Conservation (phyloP, 2,329 filamentous ascomycete species). For the Beauveria medogensis region DNA sequence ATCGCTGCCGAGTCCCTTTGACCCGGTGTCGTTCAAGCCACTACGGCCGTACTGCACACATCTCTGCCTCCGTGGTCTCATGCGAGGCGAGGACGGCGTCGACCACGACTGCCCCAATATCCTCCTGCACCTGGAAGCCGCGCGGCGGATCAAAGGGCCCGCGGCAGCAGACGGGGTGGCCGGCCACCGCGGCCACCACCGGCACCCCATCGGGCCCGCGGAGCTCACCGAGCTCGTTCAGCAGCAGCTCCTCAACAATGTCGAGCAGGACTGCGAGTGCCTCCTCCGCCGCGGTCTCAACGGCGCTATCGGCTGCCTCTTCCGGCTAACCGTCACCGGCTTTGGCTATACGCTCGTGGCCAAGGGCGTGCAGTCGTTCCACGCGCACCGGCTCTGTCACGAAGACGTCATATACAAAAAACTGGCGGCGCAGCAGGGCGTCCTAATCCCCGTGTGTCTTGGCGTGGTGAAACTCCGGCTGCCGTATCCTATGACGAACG, state of each 20-base stretch:
- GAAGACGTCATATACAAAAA: not conserved
- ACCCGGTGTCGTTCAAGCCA: not conserved
- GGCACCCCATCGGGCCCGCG: not conserved
- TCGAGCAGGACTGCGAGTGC: not conserved
- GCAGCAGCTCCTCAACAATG: not conserved
- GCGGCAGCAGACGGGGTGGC: not conserved
- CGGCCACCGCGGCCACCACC: too few relatives aligned
- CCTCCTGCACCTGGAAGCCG: not conserved
- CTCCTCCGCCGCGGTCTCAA: not conserved
- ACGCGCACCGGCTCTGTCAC: not conserved
- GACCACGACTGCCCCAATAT: not conserved
- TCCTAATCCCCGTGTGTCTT: not conserved
- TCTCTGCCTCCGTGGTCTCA: not conserved
- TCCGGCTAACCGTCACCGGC: not conserved
- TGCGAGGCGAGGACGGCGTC: not conserved
- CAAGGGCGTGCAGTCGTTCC: not conserved
- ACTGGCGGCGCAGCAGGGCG: not conserved
- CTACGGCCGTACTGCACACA: not conserved
- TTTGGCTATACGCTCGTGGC: not conserved
- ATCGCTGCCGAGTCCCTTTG: not conserved
- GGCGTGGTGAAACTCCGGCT: not conserved
- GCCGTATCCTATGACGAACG: not conserved
- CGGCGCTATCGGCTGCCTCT: not conserved
- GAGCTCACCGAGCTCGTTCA: not conserved
- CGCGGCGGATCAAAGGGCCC: not conserved